Evolutionary conservation across 345 rosid genomes (phyloP), one percentile per base, ranked within the genome.

Genomic region (Firmiana major): DNA sequence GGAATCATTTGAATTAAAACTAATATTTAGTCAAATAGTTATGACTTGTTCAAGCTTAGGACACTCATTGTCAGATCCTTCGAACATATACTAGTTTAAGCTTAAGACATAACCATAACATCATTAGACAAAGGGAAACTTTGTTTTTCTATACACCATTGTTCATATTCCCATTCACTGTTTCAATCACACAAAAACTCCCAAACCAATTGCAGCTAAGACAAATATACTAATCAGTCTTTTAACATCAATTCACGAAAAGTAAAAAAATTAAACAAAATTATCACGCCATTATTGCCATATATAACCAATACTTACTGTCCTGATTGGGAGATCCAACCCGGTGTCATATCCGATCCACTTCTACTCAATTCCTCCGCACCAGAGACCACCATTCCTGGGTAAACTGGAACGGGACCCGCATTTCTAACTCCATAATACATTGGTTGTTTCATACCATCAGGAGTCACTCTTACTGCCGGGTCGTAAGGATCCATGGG

Each of bases 381-480:
- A 9, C 87, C 91, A 3, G 40, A 0, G 40, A 36, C 40, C 76
- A 85, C 77, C 86, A 88, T 81, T 40, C 93, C 97, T 6, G 88
- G 83, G 64, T 92, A 89, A 63, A 87, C 86, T 6, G 85, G 84
- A 63, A 83, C 84, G 80, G 86, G 75, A 71, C 89, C 90, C 13
- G 90, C 78, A 77, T 83, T 76, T 55, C 88, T 82, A 77, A 88
- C 83, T 62, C 94, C 98, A 31, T 93, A 90, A 81, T 88, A 93
- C 10, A 87, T 85, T 53, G 78, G 92, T 53, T 86, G 94, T 78
- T 82, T 90, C 68, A 83, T 70, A 48, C 88, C 88, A 12, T 91
- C 97, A 19, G 85, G 79, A 63, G 72, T 84, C 28, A 78, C 66
- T 49, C 89, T 82, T 16, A 63, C 59, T 2, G 77, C 5, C 7